Evolutionary conservation across 2,329 filamentous ascomycete genomes (phyloP).

Genomic region (Nothophaeocryptopus gaeumannii): DNA sequence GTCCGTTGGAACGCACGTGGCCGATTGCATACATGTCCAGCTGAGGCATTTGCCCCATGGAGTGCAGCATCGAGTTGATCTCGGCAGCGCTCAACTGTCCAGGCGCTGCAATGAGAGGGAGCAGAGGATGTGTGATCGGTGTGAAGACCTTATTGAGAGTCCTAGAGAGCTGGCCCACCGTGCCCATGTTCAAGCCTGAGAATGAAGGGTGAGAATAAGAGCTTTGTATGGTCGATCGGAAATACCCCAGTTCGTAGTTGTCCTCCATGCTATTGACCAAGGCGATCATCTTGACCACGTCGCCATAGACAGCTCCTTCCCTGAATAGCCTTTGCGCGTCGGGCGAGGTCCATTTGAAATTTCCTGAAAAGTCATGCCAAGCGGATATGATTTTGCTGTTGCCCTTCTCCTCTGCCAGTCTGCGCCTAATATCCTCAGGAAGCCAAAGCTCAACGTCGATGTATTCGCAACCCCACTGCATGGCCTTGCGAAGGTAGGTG

Average conservation of each 20-base stretch:
- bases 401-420: conserved; percentile 66
- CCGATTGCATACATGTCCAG: conserved; percentile 79
- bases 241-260: conserved; percentile 88
- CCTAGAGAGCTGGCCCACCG: conserved; percentile 78
- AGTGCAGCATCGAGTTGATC: conserved; percentile 75
- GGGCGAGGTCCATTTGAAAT: conserved; percentile 75
- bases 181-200: conserved; percentile 83
- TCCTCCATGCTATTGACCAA: conserved; percentile 78
- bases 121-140: conserved; percentile 78
- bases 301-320: conserved; percentile 69
- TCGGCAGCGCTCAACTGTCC: conserved; percentile 82
- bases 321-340: conserved; percentile 70
- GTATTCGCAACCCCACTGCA: conserved; percentile 87
- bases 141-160: conserved; percentile 84
- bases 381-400: conserved; percentile 87
- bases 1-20: conserved; percentile 67
- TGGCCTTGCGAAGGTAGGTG: conserved; percentile 75
- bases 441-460: conserved; percentile 87
- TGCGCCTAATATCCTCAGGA: conserved; percentile 69
- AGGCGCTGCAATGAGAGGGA: conserved; percentile 80
- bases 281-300: conserved; percentile 89
- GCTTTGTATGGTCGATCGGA: conserved; percentile 70
- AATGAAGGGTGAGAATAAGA: conserved; percentile 71
- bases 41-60: conserved; percentile 76
- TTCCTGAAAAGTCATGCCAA: conserved; percentile 83